Evolutionary conservation across 371 early-diverging fungal genomes (phyloP).

Genomic region (Mucor sp.): DNA sequence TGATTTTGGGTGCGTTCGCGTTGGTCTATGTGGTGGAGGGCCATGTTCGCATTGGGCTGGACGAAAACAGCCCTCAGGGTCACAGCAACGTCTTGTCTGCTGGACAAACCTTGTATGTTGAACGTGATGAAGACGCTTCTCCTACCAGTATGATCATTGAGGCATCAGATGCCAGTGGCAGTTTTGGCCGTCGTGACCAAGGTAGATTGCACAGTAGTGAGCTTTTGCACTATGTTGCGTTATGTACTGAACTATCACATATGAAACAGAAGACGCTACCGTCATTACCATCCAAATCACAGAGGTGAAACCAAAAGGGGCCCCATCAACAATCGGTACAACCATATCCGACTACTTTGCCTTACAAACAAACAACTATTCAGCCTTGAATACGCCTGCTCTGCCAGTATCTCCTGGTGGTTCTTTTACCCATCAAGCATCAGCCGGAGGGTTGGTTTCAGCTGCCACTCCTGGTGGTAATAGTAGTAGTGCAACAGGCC

Average conservation of each 20-base stretch:
- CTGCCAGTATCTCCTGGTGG: not conserved
- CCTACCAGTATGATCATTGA: slow-evolving; percentile 59
- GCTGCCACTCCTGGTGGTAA: not conserved
- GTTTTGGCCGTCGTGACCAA: slow-evolving; percentile 29
- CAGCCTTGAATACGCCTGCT: slow-evolving; percentile 33
- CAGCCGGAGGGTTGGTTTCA: not conserved
- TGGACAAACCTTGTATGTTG: slow-evolving; percentile 63
- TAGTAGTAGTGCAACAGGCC: slow-evolving; percentile 9
- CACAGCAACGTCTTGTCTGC: slow-evolving; percentile 26
- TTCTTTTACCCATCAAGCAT: not conserved
- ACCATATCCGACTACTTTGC: slow-evolving; percentile 30
- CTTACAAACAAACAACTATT: slow-evolving; percentile 25
- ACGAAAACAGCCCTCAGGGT: slow-evolving; percentile 37
- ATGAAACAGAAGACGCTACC: slow-evolving; percentile 31
- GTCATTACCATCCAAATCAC: slow-evolving; percentile 42
- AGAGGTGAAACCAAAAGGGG: slow-evolving; percentile 27
- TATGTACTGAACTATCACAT: not conserved
- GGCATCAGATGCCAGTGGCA: slow-evolving; percentile 36
- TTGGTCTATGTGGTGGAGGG: slow-evolving; percentile 67
- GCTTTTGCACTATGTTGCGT: no score
- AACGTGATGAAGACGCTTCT: slow-evolving; percentile 62
- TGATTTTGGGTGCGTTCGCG: slow-evolving; percentile 59
- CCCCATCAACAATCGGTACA: slow-evolving; percentile 22
- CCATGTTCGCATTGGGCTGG: slow-evolving; percentile 52
- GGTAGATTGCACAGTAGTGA: slow-evolving; percentile 10